A percentile compares a stretch with the other conserved stretches of the same genome.
Evolutionary conservation across 805 yeast species (phyloP).

Genomic region (Lachancea meyersii): DNA sequence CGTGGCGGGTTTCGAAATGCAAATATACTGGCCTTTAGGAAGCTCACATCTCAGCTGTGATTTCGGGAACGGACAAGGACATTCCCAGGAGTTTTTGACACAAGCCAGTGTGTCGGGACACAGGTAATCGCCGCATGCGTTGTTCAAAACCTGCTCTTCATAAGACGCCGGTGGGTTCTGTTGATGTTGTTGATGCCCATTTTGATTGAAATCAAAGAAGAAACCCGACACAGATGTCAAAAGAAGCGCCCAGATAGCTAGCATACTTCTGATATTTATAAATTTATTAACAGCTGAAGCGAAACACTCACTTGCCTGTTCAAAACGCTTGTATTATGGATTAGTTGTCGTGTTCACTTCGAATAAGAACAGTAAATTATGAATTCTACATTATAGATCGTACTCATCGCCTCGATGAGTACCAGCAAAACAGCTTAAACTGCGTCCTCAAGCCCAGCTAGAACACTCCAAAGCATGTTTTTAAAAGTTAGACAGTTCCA

Average conservation of each 20-base stretch:
- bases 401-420: constrained; percentile 2
- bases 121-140: constrained; percentile 56
- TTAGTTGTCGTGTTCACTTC: not conserved
- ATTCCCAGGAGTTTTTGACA: constrained; percentile 59
- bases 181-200: constrained; percentile 35
- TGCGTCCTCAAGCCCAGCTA: not conserved
- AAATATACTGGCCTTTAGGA: constrained; percentile 61
- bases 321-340: not conserved
- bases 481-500: constrained; percentile 65
- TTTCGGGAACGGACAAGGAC: constrained; percentile 88
- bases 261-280: not conserved
- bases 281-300: not conserved
- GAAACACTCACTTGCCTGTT: not conserved
- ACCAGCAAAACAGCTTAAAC: not conserved
- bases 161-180: constrained; percentile 28
- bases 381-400: not conserved
- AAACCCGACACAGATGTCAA: constrained; percentile 4
- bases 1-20: constrained; percentile 76
- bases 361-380: not conserved
- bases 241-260: not conserved
- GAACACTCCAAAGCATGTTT: constrained; percentile 46
- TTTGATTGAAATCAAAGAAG: constrained; percentile 38
- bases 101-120: constrained; percentile 83
- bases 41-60: constrained; percentile 76
- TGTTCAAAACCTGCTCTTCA: constrained; percentile 34